Evolutionary conservation across 441 rosid genomes (phyloP), one percentile per base, ranked within the genome.

Genomic region (Heliophila coronopifolia): DNA sequence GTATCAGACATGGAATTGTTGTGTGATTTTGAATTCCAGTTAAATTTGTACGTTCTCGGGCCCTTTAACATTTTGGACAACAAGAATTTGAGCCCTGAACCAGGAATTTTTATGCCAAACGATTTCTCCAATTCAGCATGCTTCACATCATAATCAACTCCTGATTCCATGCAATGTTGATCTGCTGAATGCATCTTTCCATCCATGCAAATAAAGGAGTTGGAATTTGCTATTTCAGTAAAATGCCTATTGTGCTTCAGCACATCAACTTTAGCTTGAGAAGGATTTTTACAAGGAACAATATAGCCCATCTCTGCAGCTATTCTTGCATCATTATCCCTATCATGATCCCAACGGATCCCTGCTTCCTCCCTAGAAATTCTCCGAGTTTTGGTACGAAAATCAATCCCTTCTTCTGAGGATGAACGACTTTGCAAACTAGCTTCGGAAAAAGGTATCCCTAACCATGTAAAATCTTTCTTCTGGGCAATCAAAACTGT

Each of bases 41-140:
- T 84, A 39, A 80, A 61, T 43, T 67, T 76, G 56, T 41, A 73
- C 55, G 71, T 81, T 73, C 65, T 75, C 38, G 82, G 70, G 31
- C 77, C 87, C 66, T 80, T 73, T 9, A 79, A 75, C 61, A 71
- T 66, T 58, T 71, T 75, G 12, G 95, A 74, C 85, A n/a, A n/a
- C n/a, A 83, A 80, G 58, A 82, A 73, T 43, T 74, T 80, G 51
- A 77, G 77, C 54, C 94, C 90, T 11, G 90, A 76, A 61, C 84
- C 94, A 58, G 91, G 90, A 58, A 92, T 66, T 57, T 87, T 88
- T 47, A 81, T 75, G 37, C 99, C 99, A 75, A 93, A 93, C 19
- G 93, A 80, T 70, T 80, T 88, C 79, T 93, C 99, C 67, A 93
- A 67, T 53, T 86, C 94, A 5, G 99, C 94, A 67, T 88, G 99